A percentile compares a stretch with the other conserved stretches of the same genome.
phyloP scores from a whole-genome alignment of 2,329 filamentous ascomycete genomes.

The Pseudocercospora pini-densiflorae region DNA sequence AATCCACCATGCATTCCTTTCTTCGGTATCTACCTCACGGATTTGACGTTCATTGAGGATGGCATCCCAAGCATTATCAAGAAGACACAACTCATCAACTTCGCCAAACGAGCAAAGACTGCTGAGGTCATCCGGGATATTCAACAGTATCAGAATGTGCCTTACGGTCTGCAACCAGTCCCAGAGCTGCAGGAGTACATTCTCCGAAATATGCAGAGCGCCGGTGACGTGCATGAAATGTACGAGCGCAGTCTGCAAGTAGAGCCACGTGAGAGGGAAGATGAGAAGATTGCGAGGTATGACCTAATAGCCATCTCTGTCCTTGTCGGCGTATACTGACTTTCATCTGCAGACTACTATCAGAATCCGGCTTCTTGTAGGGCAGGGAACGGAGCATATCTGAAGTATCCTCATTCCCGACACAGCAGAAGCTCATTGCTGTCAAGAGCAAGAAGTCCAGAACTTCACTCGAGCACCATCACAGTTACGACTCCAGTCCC shows the following conservation, averaged over 20 bases:
- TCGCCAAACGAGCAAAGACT: slow-evolving; percentile 96
- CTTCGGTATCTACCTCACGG: slow-evolving; percentile 97
- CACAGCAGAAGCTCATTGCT: slow-evolving; percentile 12
- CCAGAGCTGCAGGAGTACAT: slow-evolving; percentile 96
- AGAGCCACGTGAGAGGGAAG: slow-evolving; percentile 93
- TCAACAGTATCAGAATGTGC: slow-evolving; percentile 97
- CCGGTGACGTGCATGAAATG: slow-evolving; percentile 98
- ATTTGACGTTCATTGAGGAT: slow-evolving; percentile 98
- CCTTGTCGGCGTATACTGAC: slow-evolving; percentile 18
- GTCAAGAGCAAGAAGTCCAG: slow-evolving; percentile 17
- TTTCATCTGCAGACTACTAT: slow-evolving; percentile 50
- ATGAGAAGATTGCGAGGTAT: slow-evolving; percentile 99
- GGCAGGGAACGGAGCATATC: slow-evolving; percentile 23
- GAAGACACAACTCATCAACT: slow-evolving; percentile 96
- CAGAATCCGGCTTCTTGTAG: slow-evolving; percentile 60
- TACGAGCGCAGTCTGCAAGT: slow-evolving; percentile 95
- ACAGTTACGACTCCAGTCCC: slow-evolving; percentile 9
- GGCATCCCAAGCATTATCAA: slow-evolving; percentile 96
- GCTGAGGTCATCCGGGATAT: slow-evolving; percentile 98
- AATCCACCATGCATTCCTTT: slow-evolving; percentile 98
- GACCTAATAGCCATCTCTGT: slow-evolving; percentile 28
- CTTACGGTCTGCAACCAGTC: slow-evolving; percentile 89
- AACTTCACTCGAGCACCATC: slow-evolving; percentile 2
- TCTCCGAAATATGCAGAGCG: slow-evolving; percentile 91
- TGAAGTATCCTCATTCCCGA: slow-evolving; percentile 24